Conservation (phyloP, 768 basidiomycete species). For the Pulveroboletus sp. region DNA sequence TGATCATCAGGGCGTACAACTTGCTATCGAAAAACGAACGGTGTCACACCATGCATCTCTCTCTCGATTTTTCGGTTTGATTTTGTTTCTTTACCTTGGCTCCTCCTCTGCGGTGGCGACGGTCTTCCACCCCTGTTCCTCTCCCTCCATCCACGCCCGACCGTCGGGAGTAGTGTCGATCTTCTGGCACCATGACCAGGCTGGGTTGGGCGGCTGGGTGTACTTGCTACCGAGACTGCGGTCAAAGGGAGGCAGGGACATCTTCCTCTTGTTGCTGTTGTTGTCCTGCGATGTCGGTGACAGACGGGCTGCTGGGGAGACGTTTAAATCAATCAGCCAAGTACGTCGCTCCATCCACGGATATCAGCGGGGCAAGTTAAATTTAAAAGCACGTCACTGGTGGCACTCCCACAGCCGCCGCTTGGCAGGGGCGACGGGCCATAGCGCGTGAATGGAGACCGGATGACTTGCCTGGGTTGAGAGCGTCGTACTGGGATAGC, state of each 20-base stretch:
- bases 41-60: no score
- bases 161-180: constrained; percentile 23
- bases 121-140: constrained; percentile 32
- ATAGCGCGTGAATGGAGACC: no score
- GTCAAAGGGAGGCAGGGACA: constrained; percentile 23
- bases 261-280: not conserved
- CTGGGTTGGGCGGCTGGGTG: constrained; percentile 29
- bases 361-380: no score
- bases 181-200: constrained; percentile 29
- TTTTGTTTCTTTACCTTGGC: constrained; percentile 16
- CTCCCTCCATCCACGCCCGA: constrained; percentile 30
- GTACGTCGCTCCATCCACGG: not conserved
- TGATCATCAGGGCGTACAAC: constrained; percentile 33
- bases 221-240: constrained; percentile 9
- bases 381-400: not conserved
- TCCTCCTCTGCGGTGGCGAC: constrained; percentile 26
- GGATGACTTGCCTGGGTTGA: not conserved
- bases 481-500: not conserved
- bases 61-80: no score
- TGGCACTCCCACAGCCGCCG: not conserved
- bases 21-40: constrained; percentile 4
- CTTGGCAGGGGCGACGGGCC: not conserved
- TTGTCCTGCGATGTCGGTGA: not conserved
- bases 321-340: not conserved
- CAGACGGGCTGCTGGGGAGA: not conserved